phyloP scores from a whole-genome alignment of 495 filamentous ascomycete species.

The Poronia punctata region DNA sequence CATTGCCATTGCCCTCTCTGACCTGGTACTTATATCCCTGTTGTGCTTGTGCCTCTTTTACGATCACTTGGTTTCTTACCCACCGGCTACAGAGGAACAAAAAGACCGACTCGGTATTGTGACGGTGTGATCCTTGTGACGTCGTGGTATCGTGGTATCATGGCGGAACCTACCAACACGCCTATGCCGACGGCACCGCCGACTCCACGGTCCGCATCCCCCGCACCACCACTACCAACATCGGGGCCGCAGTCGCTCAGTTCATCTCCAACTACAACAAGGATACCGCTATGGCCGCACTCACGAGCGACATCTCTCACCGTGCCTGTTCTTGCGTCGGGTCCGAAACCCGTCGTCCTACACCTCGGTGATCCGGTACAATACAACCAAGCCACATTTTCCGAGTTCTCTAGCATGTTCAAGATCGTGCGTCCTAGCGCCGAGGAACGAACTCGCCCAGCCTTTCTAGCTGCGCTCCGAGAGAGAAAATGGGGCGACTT shows the following conservation, averaged over 20 bases:
- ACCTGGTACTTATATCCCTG: too few relatives aligned
- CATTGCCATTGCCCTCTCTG: too few relatives aligned
- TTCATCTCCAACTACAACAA: conserved; percentile 15
- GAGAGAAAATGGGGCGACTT: conserved; percentile 66
- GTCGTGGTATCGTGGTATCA: conserved; percentile 11
- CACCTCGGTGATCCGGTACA: conserved; percentile 64
- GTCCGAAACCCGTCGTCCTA: conserved; percentile 43
- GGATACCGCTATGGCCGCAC: conserved; percentile 8
- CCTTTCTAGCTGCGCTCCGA: conserved; percentile 56
- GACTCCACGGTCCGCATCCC: conserved; percentile 37
- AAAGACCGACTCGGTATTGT: too few relatives aligned
- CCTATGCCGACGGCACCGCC: conserved; percentile 43
- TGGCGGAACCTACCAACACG: conserved; percentile 46
- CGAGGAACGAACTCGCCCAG: conserved; percentile 45
- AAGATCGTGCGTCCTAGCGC: conserved; percentile 49
- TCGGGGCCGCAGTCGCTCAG: conserved; percentile 4
- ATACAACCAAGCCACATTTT: conserved; percentile 55
- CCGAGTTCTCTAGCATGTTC: conserved; percentile 48
- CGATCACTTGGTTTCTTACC: too few relatives aligned
- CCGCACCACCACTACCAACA: conserved; percentile 25
- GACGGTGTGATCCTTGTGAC: too few relatives aligned
- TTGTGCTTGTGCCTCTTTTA: too few relatives aligned
- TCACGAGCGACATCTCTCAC: conserved; percentile 10
- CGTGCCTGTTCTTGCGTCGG: conserved; percentile 10
- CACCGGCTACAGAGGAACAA: too few relatives aligned